phyloP scores from a whole-genome alignment of 202 grass and related monocot species.

The Carex sylvatica region DNA sequence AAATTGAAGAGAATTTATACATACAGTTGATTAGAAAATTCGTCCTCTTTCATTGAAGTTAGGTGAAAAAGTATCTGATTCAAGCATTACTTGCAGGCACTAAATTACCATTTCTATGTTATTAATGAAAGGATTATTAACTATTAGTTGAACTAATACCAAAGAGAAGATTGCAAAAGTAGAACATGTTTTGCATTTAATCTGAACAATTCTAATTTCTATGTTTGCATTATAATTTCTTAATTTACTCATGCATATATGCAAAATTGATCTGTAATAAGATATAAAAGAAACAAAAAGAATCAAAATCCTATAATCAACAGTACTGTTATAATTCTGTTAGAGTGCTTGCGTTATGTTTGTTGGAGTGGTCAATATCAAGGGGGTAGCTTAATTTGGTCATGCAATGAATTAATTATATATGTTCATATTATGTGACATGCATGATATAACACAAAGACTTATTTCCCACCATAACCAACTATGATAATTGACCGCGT shows the following conservation, averaged over 20 bases:
- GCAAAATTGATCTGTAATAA: background rate
- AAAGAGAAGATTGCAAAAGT: background rate
- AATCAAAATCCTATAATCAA: background rate
- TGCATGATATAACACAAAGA: constrained; percentile 2
- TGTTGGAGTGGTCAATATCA: constrained; percentile 26
- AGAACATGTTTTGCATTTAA: background rate
- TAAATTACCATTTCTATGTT: background rate
- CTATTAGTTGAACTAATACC: background rate
- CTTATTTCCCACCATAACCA: constrained; percentile 22
- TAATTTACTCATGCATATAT: background rate
- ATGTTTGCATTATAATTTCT: background rate
- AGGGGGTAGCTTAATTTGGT: constrained; percentile 22
- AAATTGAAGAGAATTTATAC: background rate
- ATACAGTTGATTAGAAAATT: background rate
- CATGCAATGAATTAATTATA: constrained; percentile 16
- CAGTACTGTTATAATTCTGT: background rate
- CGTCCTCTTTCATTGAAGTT: background rate
- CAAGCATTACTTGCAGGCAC: background rate
- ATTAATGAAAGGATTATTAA: background rate
- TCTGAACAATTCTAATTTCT: background rate
- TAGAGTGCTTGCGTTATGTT: constrained; percentile 15
- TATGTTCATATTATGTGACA: background rate
- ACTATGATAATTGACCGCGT: constrained; percentile 15
- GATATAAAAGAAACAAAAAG: background rate
- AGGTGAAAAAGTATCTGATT: background rate